These are phyloP conservation scores for Brasenia schreberi DNA, from an alignment of 164 flowering plant genomes.

Conservation along the genomic window DNA sequence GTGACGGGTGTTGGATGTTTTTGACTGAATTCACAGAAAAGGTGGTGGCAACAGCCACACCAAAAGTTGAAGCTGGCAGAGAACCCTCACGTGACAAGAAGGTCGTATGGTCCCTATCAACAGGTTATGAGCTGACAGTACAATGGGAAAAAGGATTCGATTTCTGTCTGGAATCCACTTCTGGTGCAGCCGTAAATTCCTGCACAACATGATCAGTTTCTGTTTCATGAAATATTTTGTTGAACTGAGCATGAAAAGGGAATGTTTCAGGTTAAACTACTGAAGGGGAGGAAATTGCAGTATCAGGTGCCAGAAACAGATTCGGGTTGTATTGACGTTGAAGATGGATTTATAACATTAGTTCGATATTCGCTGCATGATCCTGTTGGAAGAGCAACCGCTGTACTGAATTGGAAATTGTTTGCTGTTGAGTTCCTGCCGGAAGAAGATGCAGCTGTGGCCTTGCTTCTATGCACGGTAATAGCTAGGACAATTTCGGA, in stretches of 20 bases:
- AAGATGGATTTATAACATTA: constrained; percentile 63
- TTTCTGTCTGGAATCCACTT: constrained; percentile 29
- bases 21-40: constrained; percentile 39
- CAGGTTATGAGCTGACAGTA: constrained; percentile 56
- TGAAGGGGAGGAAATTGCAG: constrained; percentile 64
- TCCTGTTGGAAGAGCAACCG: constrained; percentile 72
- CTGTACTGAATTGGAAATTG: constrained; percentile 78
- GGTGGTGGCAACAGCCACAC: constrained; percentile 84
- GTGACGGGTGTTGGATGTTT: too few species aligned
- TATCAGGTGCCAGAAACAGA: constrained; percentile 21
- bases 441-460: constrained; percentile 76
- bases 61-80: constrained; percentile 44
- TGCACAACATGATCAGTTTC: neutral
- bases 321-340: constrained; percentile 22
- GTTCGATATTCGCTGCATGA: constrained; percentile 56
- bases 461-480: constrained; percentile 50
- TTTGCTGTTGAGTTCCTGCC: constrained; percentile 57
- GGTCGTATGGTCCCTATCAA: constrained; percentile 64
- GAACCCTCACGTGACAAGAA: constrained; percentile 25
- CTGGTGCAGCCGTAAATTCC: neutral
- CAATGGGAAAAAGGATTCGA: constrained; percentile 32
- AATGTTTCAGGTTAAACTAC: constrained; percentile 38
- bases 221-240: neutral
- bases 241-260: neutral
- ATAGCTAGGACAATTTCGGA: constrained; percentile 59